Base-by-base conservation (phyloP, 1,139 yeast genomes). In the Pichia sp. region DNA sequence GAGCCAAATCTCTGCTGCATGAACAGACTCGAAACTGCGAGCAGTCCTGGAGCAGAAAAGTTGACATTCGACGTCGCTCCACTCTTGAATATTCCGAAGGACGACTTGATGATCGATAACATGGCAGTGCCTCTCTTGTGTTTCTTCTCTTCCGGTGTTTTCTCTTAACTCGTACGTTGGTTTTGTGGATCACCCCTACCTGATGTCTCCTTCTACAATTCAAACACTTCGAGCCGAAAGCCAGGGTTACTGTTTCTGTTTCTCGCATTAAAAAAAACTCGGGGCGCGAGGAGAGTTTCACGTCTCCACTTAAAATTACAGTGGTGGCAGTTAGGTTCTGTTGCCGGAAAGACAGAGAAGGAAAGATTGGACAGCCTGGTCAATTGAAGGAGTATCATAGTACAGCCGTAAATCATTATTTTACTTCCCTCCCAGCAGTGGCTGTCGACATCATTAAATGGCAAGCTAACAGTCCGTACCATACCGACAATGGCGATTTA, bases 1-100 rank as follows among this genome's bases (percentile, higher is more conserved):
- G 67, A 79, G 80, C 64, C 78, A 71, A 67, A 68, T 60, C 72
- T 66, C 51, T 56, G 60, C 55, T 67, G 70, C 34, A 63, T 29
- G 32, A 66, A 60, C 48, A 53, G 47, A 7, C 54, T 62, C 47
- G 52, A 50, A 3, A 53, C 23, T 7, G 54, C 42, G n/a, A 53
- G 41, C 45, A 55, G 53, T 31, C 58, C 58, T 29, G 58, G 58
- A 1, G 54, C 55, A n/a, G 52, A 53, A 7, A 53, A 23, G 7
- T 15, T 29, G 2, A 53, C 55, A 16, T 42, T 53, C 10, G 29
- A 49, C 7, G 26, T 29, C 30, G 8, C 47, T 13, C 40, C 43
- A 44, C 45, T 42, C 31, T 13, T 42, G 3, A 52, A 23, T 3
- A 36, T 26, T 7, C 50, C n/a, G 23, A 51, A 41, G 5, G 54